Evolutionary conservation across 2,329 filamentous ascomycete genomes (phyloP).

Genomic region (Podosphaera aphanis): DNA sequence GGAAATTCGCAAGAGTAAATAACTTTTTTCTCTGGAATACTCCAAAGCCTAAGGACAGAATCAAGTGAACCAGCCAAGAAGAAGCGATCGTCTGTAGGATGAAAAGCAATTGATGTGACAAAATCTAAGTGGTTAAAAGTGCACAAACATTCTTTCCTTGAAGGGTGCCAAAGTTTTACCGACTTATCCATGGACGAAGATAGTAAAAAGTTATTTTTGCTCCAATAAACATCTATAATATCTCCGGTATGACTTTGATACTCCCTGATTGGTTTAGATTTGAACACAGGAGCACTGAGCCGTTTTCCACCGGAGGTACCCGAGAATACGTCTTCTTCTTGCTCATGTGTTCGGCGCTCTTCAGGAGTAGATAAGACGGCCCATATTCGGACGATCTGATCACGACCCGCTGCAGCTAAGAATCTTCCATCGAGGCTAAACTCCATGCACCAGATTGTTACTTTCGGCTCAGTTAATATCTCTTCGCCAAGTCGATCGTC

Average conservation of each 20-base stretch:
- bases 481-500: conserved; percentile 12
- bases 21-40: conserved; percentile 86
- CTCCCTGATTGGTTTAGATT: conserved; percentile 51
- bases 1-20: conserved; percentile 56
- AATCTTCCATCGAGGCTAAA: conserved; percentile 86
- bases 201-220: conserved; percentile 92
- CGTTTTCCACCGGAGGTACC: conserved; percentile 29
- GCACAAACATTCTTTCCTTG: conserved; percentile 63
- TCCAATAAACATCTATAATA: conserved; percentile 85
- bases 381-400: conserved; percentile 70
- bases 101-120: conserved; percentile 76
- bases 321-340: conserved; percentile 33
- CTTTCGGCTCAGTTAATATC: conserved; percentile 13
- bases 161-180: conserved; percentile 81
- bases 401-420: conserved; percentile 77
- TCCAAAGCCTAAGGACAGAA: conserved; percentile 74
- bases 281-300: conserved; percentile 77
- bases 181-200: conserved; percentile 98
- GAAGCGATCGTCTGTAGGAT: conserved; percentile 85
- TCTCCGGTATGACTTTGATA: conserved; percentile 69
- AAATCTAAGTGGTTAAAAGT: conserved; percentile 90
- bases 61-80: conserved; percentile 88
- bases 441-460: conserved; percentile 76
- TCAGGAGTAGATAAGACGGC: conserved; percentile 63
- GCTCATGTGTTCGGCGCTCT: conserved; percentile 51